Evolutionary conservation across 2,329 filamentous ascomycete species (phyloP).

Genomic region (Penicillium sp.): DNA sequence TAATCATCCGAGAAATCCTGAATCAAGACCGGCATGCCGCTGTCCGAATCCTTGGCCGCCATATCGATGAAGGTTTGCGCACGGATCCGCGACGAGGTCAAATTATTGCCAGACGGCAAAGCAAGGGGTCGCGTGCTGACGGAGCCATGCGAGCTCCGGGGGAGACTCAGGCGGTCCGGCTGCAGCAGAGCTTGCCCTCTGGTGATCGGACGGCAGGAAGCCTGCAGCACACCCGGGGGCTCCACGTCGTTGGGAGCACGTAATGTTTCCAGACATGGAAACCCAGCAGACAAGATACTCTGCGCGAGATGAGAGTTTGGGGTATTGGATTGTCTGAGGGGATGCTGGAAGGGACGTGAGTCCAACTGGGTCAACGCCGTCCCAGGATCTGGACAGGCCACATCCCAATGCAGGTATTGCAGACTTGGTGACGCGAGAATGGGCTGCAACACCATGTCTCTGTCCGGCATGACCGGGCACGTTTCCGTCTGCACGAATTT

Average conservation of each 20-base stretch:
- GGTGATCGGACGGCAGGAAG: constrained; percentile 37
- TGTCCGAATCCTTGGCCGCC: constrained; percentile 36
- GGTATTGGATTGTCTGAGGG: constrained; percentile 29
- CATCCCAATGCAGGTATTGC: constrained; percentile 53
- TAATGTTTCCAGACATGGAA: constrained; percentile 36
- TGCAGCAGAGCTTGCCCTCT: constrained; percentile 36
- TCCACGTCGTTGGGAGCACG: constrained; percentile 42
- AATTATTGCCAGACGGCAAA: constrained; percentile 39
- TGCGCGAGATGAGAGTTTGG: constrained; percentile 41
- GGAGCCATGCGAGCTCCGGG: constrained; percentile 39
- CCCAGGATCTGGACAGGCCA: constrained; percentile 35
- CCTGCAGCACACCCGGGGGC: constrained; percentile 40
- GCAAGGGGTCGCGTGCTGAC: constrained; percentile 37
- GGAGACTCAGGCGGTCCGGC: constrained; percentile 37
- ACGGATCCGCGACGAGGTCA: constrained; percentile 41
- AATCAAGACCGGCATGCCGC: constrained; percentile 36
- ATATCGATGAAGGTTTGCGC: constrained; percentile 43
- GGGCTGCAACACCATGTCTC: constrained; percentile 42
- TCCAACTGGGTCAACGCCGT: constrained; percentile 35
- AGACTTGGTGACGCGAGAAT: constrained; percentile 46
- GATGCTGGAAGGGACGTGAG: constrained; percentile 32
- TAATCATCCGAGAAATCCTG: constrained; percentile 38
- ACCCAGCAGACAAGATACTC: constrained; percentile 39
- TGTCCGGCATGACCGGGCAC: constrained; percentile 42
- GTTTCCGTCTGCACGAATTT: constrained; percentile 47